Evolutionary conservation across 257 asterid species (phyloP), one percentile per base, ranked within the genome.

Genomic region (Paraleonurus japonicus): DNA sequence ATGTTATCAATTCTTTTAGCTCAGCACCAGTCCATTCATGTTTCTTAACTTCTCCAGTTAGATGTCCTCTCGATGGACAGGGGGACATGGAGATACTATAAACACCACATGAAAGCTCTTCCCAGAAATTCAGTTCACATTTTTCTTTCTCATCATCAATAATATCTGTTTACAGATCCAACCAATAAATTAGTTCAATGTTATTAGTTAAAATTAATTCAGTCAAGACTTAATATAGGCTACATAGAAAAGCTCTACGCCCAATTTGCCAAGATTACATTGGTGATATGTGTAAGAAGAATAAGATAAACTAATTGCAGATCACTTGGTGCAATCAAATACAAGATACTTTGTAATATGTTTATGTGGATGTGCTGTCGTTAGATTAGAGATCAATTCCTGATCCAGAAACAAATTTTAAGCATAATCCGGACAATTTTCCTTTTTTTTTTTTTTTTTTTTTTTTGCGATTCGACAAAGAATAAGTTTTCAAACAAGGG

Each of bases 71-170:
- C 65, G 33, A 57, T 71, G 72, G 58, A 61, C 23, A 65, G 75
- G 82, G 72, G 57, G 78, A 79, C 64, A 86, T 33, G 33, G 92
- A 70, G 70, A 89, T 76, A 74, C 99, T 88, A 79, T 92, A 89
- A 58, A 94, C 83, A 43, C 98, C 98, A 81, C 99, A 94, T n/a
- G 93, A 77, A 66, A 94, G 90, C 81, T 94, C 99, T 82, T 88
- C 95, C 99, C 99, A 94, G 81, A 85, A 91, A 81, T 80, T 80
- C 67, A 59, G 63, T 62, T 78, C 85, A 71, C 67, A 75, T 58
- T 47, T 83, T 51, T 67, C 90, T 7, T 79, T 73, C 68, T 70
- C 89, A 60, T 84, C 83, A 57, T 67, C 78, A 60, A 47, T 53
- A 17, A 53, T 32, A 57, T 84, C 96, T 86, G 83, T 75, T 69